Evolutionary conservation across 495 filamentous ascomycete genomes (phyloP).

Genomic region (Chaetomium fimeti): DNA sequence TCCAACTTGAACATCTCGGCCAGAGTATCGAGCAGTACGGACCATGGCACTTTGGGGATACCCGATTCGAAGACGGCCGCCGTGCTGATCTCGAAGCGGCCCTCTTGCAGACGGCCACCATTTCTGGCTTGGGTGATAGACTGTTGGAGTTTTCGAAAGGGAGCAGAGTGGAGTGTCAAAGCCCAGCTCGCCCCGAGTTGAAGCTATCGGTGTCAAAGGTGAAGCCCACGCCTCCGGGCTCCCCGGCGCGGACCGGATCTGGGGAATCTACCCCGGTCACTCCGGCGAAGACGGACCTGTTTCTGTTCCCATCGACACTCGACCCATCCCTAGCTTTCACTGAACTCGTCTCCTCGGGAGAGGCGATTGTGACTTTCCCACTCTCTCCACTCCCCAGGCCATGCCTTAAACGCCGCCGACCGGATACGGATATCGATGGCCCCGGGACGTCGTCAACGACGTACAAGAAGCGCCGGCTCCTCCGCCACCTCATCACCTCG

Average conservation of each 20-base stretch:
- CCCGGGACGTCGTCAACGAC: conserved; percentile 47
- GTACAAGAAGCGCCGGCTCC: conserved; percentile 67
- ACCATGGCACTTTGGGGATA: conserved; percentile 34
- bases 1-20: conserved; percentile 32
- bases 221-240: background rate
- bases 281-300: background rate
- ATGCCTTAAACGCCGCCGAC: conserved; percentile 55
- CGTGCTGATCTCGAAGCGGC: conserved; percentile 27
- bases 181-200: conserved; percentile 12
- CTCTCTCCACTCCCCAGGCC: conserved; percentile 19
- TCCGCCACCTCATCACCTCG: conserved; percentile 63
- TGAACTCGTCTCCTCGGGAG: conserved; percentile 21
- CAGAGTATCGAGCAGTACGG: conserved; percentile 34
- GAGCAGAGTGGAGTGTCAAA: conserved; percentile 7
- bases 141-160: conserved; percentile 25
- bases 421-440: conserved; percentile 62
- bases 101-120: conserved; percentile 24
- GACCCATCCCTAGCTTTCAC: conserved; percentile 17
- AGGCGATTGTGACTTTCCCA: conserved; percentile 28
- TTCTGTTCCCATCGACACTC: conserved; percentile 1
- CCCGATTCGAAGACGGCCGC: conserved; percentile 17
- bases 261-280: background rate
- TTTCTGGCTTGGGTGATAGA: conserved; percentile 24
- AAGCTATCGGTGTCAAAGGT: conserved; percentile 6
- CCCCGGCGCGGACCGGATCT: background rate